Evolutionary conservation across 805 yeast species (phyloP).

Genomic region (Yarrowia sp.): DNA sequence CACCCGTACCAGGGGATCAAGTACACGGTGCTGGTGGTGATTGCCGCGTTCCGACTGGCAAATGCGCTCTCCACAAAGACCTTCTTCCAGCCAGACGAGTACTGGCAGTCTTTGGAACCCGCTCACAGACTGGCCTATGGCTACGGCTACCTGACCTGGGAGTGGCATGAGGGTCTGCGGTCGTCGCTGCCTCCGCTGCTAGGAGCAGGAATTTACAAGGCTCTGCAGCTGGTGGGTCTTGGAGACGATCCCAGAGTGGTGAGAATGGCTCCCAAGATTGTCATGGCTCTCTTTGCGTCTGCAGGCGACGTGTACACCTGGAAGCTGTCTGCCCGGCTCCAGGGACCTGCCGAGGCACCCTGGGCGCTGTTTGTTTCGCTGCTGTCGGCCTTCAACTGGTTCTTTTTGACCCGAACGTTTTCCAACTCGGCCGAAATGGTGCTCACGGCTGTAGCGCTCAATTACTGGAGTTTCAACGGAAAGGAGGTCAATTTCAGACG

Average conservation of each 20-base stretch:
- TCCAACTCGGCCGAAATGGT: constrained; percentile 82
- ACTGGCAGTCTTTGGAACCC: constrained; percentile 90
- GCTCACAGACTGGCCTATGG: constrained; percentile 80
- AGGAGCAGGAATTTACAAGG: constrained; percentile 58
- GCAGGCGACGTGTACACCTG: constrained; percentile 70
- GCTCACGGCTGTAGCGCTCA: constrained; percentile 69
- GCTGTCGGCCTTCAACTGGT: constrained; percentile 81
- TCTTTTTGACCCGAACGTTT: constrained; percentile 79
- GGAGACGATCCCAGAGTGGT: constrained; percentile 6
- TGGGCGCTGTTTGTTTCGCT: constrained; percentile 60
- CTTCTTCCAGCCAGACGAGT: constrained; percentile 96
- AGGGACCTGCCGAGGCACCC: constrained; percentile 44
- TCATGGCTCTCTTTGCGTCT: constrained; percentile 74
- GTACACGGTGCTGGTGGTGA: constrained; percentile 33
- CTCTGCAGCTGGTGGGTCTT: constrained; percentile 45
- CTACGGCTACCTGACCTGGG: constrained; percentile 92
- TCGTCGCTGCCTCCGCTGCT: constrained; percentile 81
- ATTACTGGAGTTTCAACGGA: constrained; percentile 70
- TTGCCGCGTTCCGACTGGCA: constrained; percentile 52
- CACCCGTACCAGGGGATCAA: constrained; percentile 39
- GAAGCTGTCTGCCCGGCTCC: constrained; percentile 53
- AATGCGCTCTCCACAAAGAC: constrained; percentile 73
- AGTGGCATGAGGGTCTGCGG: constrained; percentile 79
- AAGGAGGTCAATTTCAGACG: constrained; percentile 43
- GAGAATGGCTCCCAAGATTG: constrained; percentile 62